Conservation (phyloP, 805 yeast species). For the Schwanniomyces vanrijiae region DNA sequence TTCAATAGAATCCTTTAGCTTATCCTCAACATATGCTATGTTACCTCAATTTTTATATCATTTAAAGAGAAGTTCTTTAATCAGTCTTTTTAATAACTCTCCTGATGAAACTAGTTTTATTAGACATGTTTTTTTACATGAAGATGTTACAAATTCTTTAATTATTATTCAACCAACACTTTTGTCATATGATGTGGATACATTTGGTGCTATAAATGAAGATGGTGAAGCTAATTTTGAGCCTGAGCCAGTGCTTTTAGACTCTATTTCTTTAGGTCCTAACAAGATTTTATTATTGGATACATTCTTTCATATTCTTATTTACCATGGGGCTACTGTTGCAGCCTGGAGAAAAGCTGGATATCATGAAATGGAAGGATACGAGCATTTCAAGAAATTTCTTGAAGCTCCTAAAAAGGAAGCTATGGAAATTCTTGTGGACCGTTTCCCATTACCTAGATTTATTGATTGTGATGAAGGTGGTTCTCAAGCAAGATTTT, state of each 20-base stretch:
- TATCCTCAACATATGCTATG: conserved; percentile 50
- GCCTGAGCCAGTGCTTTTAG: conserved; percentile 64
- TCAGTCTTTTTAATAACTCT: conserved; percentile 66
- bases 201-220: conserved; percentile 35
- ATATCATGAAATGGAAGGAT: conserved; percentile 62
- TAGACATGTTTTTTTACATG: conserved; percentile 61
- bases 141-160: conserved; percentile 59
- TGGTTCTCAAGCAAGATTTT: conserved; percentile 72
- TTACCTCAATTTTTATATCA: conserved; percentile 70
- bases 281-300: conserved; percentile 59
- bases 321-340: conserved; percentile 63
- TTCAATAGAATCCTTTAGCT: conserved; percentile 47
- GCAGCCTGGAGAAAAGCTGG: conserved; percentile 68
- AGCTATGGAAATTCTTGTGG: conserved; percentile 63
- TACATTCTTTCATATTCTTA: conserved; percentile 68
- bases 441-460: conserved; percentile 70
- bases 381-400: conserved; percentile 57
- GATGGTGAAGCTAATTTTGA: conserved; percentile 37
- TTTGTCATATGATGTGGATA: conserved; percentile 53
- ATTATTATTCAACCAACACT: conserved; percentile 72
- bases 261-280: conserved; percentile 60
- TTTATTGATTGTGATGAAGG: conserved; percentile 75
- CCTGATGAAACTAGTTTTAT: conserved; percentile 72
- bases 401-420: conserved; percentile 62
- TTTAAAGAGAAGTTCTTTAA: conserved; percentile 63